A percentile compares a stretch with the other conserved stretches of the same genome.
Evolutionary conservation across 345 rosid species (phyloP).

Genomic region (Nephelium lappaceum): DNA sequence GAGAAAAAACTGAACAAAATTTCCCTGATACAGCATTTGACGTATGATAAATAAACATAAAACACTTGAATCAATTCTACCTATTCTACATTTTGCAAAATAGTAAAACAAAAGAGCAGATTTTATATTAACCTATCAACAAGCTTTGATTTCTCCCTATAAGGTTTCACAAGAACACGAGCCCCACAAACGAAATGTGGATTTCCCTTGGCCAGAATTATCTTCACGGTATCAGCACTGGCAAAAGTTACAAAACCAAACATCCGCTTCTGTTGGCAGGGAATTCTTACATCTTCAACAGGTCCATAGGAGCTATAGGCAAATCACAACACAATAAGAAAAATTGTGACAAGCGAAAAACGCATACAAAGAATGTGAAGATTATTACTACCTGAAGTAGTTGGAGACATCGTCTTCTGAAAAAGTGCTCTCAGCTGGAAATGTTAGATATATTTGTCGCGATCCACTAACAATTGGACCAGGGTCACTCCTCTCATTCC

Average conservation of each 20-base stretch:
- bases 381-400: conserved; percentile 47
- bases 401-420: conserved; percentile 67
- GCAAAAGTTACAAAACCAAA: conserved; percentile 73
- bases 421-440: conserved; percentile 68
- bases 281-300: conserved; percentile 74
- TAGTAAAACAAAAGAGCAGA: not conserved
- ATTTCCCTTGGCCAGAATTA: conserved; percentile 61
- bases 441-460: conserved; percentile 65
- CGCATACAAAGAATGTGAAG: not conserved
- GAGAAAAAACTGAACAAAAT: not conserved
- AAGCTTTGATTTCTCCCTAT: conserved; percentile 65
- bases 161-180: conserved; percentile 76
- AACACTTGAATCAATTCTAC: not conserved
- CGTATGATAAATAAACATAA: not conserved
- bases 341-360: not conserved
- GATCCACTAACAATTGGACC: conserved; percentile 55
- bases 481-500: conserved; percentile 45
- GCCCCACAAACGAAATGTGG: conserved; percentile 76
- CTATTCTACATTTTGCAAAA: not conserved
- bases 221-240: conserved; percentile 55
- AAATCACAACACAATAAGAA: conserved; percentile 6
- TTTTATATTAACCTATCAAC: conserved; percentile 48
- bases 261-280: conserved; percentile 73
- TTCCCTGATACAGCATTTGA: not conserved
- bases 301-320: conserved; percentile 53